These are phyloP conservation scores for Exutisphaerella laricina DNA, from an alignment of 2,329 filamentous ascomycete genomes.

Conservation along the genomic window DNA sequence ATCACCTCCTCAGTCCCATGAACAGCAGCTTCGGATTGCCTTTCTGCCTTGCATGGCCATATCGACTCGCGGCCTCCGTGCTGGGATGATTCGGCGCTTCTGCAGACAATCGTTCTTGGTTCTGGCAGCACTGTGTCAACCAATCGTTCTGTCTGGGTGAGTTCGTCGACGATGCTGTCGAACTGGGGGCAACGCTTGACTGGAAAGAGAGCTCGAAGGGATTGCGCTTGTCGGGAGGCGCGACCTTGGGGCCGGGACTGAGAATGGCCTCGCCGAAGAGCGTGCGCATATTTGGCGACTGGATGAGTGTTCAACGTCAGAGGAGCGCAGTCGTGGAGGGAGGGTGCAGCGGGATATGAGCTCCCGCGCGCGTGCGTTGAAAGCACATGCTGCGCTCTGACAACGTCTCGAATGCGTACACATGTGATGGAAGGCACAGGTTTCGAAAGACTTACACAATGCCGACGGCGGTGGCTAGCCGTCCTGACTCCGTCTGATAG, in stretches of 20 bases:
- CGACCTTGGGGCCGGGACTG: constrained; percentile 25
- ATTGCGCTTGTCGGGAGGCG: constrained; percentile 22
- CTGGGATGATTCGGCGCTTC: constrained; percentile 13
- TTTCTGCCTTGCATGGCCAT: constrained; percentile 23
- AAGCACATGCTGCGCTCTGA: too few relatives aligned
- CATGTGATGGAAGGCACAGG: too few relatives aligned
- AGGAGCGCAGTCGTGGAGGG: background rate
- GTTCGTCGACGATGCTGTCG: constrained; percentile 25
- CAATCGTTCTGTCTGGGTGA: constrained; percentile 26
- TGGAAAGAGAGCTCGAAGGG: constrained; percentile 30
- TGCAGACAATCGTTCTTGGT: constrained; percentile 20
- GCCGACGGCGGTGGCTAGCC: constrained; percentile 19
- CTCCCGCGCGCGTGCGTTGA: too few relatives aligned
- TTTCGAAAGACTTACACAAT: constrained; percentile 22
- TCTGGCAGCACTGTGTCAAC: constrained; percentile 29
- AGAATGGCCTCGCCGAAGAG: constrained; percentile 32
- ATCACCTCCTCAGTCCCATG: constrained; percentile 88
- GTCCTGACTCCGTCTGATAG: constrained; percentile 14
- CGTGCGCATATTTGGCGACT: constrained; percentile 30
- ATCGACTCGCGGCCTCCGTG: constrained; percentile 11
- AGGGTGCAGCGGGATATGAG: too few relatives aligned
- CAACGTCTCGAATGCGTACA: too few relatives aligned
- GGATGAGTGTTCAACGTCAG: constrained; percentile 13
- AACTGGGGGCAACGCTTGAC: constrained; percentile 20
- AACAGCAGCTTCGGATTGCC: constrained; percentile 68